Percentiles rank a stretch among this genome's conserved stretches.
phyloP scores from a whole-genome alignment of 306 rosid genomes.

The Cucurbita ficifolia region DNA sequence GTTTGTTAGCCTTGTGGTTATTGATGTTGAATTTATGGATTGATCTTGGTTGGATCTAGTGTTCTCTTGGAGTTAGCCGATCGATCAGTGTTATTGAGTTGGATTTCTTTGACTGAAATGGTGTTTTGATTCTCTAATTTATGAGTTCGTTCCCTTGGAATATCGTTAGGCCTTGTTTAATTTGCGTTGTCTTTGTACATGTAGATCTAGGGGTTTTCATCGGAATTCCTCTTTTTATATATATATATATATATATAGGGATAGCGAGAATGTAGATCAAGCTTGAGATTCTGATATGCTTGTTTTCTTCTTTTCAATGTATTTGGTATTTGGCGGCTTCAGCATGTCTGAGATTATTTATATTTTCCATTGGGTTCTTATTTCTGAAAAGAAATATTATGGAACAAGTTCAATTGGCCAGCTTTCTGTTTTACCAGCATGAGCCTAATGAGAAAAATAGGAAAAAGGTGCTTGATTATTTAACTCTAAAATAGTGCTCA shows the following conservation, averaged over 20 bases:
- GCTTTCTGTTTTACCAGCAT: neutral
- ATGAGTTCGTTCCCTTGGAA: neutral
- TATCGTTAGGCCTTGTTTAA: neutral
- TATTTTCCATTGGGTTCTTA: neutral
- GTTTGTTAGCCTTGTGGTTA: neutral
- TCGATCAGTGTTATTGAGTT: neutral
- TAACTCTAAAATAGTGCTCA: neutral
- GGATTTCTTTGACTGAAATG: neutral
- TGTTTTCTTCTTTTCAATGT: neutral
- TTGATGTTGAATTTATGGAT: neutral
- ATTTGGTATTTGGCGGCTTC: neutral
- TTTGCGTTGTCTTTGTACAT: neutral
- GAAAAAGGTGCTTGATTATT: neutral
- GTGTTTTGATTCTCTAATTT: neutral
- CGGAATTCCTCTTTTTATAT: too few relatives aligned
- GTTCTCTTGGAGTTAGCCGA: neutral
- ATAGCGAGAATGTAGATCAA: neutral
- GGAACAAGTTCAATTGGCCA: neutral
- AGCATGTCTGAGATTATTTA: neutral
- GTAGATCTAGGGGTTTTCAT: neutral
- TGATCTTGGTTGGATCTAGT: neutral
- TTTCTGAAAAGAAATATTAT: neutral
- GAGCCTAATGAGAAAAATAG: neutral
- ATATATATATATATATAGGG: too few relatives aligned
- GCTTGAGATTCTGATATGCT: neutral